phyloP scores from a whole-genome alignment of 192 early-diverging fungal species.

The Backusella liffmaniae region DNA sequence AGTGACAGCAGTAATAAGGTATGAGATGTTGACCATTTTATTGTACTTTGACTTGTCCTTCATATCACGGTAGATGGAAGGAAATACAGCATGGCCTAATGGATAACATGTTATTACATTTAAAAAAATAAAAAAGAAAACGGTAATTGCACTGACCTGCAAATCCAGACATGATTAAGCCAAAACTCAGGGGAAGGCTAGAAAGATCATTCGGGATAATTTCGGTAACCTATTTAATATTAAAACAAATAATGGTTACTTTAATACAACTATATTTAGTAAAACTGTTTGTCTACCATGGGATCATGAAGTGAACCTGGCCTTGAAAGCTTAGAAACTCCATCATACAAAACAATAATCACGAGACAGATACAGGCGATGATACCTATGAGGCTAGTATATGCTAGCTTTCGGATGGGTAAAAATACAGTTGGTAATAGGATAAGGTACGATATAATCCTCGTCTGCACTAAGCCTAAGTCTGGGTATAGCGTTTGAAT shows the following conservation, averaged over 20 bases:
- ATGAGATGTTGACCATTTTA: conserved; percentile 53
- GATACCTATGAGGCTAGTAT: conserved; percentile 61
- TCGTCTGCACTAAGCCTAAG: conserved; percentile 34
- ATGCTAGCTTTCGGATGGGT: conserved; percentile 45
- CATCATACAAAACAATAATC: conserved; percentile 57
- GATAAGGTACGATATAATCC: conserved; percentile 41
- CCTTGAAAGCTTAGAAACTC: conserved; percentile 40
- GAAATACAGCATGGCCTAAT: conserved; percentile 63
- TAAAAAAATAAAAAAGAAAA: conserved; percentile 36
- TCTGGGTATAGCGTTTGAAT: conserved; percentile 31
- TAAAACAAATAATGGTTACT: conserved; percentile 1
- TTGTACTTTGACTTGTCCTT: conserved; percentile 43
- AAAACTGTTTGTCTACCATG: conserved; percentile 27
- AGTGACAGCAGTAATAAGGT: conserved; percentile 44
- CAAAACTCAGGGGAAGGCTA: conserved; percentile 46
- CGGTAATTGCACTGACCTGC: conserved; percentile 59
- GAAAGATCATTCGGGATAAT: conserved; percentile 43
- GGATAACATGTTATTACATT: not conserved
- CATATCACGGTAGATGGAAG: conserved; percentile 67
- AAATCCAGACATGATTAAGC: conserved; percentile 58
- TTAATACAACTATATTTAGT: not conserved
- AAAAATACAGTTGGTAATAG: conserved; percentile 53
- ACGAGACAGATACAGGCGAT: conserved; percentile 48
- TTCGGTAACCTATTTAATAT: conserved; percentile 38
- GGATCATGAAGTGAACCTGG: conserved; percentile 58